A percentile compares a stretch with the other conserved stretches of the same genome.
phyloP scores from a whole-genome alignment of 2,329 filamentous ascomycete genomes.

The Arthrobotrys sphaeroides region DNA sequence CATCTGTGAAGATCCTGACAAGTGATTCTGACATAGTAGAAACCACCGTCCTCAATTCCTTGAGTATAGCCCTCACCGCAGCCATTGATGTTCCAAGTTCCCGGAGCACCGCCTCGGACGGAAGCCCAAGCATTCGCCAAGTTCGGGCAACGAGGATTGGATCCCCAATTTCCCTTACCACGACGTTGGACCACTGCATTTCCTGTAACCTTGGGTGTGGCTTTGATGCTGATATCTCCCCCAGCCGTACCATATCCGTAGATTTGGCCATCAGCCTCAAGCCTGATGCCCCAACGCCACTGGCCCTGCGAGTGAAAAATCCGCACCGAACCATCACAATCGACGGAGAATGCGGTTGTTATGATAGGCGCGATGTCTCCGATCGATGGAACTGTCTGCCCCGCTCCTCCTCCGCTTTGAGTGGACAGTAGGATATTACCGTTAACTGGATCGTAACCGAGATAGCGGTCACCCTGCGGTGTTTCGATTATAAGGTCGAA shows the following conservation, averaged over 20 bases:
- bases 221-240: not conserved
- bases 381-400: not conserved
- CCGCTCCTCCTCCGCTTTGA: not conserved
- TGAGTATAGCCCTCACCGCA: conserved; percentile 17
- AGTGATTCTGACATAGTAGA: not conserved
- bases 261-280: not conserved
- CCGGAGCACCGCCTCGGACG: not conserved
- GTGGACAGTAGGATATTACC: not conserved
- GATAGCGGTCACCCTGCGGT: not conserved
- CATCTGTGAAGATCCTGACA: conserved; percentile 18
- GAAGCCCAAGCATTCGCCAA: conserved; percentile 4
- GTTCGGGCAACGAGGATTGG: conserved; percentile 17
- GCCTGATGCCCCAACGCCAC: not conserved
- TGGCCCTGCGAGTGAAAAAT: not conserved
- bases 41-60: not conserved
- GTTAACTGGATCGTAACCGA: not conserved
- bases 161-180: conserved; percentile 16
- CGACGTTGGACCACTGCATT: not conserved
- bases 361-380: not conserved
- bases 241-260: not conserved
- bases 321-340: not conserved
- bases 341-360: not conserved
- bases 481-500: conserved; percentile 20
- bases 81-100: not conserved
- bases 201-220: not conserved